These are phyloP conservation scores for Aureobasidium musti DNA, from an alignment of 2,329 filamentous ascomycete genomes.

Conservation along the genomic window DNA sequence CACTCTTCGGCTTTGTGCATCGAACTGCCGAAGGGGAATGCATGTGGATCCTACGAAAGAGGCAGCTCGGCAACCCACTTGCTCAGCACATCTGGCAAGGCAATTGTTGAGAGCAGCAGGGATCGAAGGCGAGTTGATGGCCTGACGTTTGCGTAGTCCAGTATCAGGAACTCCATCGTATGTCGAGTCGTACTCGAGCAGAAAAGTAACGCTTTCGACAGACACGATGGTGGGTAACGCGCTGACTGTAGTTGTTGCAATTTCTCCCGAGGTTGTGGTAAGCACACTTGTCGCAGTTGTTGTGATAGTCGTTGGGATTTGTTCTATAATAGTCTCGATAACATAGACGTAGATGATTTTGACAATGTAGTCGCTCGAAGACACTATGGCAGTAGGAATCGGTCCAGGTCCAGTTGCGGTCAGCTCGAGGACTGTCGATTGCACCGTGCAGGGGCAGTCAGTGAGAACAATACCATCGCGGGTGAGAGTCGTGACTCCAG, in stretches of 20 bases:
- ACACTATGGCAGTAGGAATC: neutral
- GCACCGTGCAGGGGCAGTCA: slow-evolving; percentile 11
- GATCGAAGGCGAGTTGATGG: neutral
- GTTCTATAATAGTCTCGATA: neutral
- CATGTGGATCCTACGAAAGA: neutral
- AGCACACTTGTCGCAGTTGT: neutral
- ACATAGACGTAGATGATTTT: slow-evolving; percentile 10
- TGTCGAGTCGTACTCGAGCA: neutral
- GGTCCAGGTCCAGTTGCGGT: neutral
- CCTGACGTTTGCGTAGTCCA: slow-evolving; percentile 4
- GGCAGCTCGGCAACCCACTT: neutral
- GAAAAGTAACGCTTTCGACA: neutral
- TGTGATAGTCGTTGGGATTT: neutral
- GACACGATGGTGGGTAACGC: neutral
- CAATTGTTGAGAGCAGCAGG: neutral
- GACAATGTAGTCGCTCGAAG: slow-evolving; percentile 2
- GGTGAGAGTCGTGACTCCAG: neutral
- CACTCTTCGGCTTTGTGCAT: neutral
- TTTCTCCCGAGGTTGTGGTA: neutral
- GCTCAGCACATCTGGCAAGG: neutral
- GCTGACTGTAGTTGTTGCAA: neutral
- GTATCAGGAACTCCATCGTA: neutral
- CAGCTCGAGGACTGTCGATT: neutral
- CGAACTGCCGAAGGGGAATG: neutral
- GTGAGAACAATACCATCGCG: neutral